Evolutionary conservation across 106 monocot genomes (phyloP).

Genomic region (Triglochin maritima): DNA sequence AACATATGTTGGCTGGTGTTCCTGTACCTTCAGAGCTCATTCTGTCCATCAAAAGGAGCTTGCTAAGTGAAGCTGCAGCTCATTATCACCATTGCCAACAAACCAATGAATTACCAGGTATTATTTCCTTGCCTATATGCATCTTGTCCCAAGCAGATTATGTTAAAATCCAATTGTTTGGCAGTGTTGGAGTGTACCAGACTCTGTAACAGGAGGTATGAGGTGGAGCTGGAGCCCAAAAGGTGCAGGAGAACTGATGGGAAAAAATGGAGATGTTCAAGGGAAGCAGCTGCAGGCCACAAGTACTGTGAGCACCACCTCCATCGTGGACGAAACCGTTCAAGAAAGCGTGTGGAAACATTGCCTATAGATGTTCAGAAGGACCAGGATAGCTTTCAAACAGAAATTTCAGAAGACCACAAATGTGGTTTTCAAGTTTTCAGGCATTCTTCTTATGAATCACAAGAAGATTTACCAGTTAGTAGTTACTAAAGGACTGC

Average conservation of each 20-base stretch:
- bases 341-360: conserved; percentile 58
- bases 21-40: conserved; percentile 38
- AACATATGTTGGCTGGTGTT: conserved; percentile 34
- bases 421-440: conserved; percentile 13
- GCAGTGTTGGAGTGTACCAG: conserved; percentile 22
- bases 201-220: conserved; percentile 24
- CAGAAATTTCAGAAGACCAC: background rate
- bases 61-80: conserved; percentile 5
- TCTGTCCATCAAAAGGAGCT: conserved; percentile 26
- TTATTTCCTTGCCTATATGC: background rate
- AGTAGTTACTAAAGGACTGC: conserved; percentile 3
- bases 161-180: background rate
- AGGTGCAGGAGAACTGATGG: conserved; percentile 47
- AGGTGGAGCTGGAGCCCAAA: conserved; percentile 24
- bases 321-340: conserved; percentile 44
- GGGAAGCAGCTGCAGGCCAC: conserved; percentile 15
- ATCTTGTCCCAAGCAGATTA: background rate
- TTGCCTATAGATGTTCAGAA: background rate
- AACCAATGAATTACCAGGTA: conserved; percentile 11
- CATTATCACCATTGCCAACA: conserved; percentile 18
- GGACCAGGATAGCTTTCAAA: background rate
- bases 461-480: background rate
- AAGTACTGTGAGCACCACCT: conserved; percentile 62
- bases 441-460: conserved; percentile 28
- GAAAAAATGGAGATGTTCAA: conserved; percentile 40